phyloP scores from a whole-genome alignment of 2,329 filamentous ascomycete genomes.

The Mollisiaceae sp. region DNA sequence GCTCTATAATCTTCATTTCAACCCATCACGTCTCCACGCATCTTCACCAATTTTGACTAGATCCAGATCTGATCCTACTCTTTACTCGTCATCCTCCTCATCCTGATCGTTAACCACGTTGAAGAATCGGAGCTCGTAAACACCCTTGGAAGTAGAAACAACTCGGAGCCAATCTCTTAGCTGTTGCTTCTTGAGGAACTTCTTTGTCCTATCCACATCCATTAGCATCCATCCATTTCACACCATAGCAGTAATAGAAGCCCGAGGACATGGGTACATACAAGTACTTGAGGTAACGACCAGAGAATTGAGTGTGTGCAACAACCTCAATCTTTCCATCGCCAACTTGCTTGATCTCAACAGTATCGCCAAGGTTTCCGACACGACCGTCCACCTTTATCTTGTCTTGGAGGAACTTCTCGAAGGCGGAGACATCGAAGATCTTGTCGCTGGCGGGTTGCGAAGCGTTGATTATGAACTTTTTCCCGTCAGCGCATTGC shows the following conservation, averaged over 20 bases:
- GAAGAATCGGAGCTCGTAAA: conserved; percentile 99
- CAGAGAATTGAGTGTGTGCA: conserved; percentile 96
- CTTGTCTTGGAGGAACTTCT: conserved; percentile 99
- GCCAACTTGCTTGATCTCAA: conserved; percentile 87
- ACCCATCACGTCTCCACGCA: conserved; percentile 15
- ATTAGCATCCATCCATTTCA: conserved; percentile 34
- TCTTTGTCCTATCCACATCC: conserved; percentile 79
- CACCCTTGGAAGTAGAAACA: conserved; percentile 95
- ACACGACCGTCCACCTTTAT: conserved; percentile 99
- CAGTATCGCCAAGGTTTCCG: conserved; percentile 94
- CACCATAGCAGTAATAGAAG: background rate
- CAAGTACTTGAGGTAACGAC: conserved; percentile 99
- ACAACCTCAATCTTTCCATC: conserved; percentile 99
- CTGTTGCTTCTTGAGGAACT: conserved; percentile 99
- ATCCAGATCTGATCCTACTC: conserved; percentile 32
- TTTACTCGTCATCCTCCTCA: conserved; percentile 98
- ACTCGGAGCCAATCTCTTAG: conserved; percentile 99
- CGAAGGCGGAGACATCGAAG: conserved; percentile 98
- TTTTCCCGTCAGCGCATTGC: conserved; percentile 23
- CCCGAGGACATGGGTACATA: conserved; percentile 54
- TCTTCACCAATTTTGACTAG: conserved; percentile 12
- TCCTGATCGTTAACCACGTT: conserved; percentile 99
- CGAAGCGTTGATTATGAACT: conserved; percentile 99
- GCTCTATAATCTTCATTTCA: conserved; percentile 21
- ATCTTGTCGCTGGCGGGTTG: conserved; percentile 99